Conservation (phyloP, 2,329 filamentous ascomycete genomes). For the Exophiala sp. region DNA sequence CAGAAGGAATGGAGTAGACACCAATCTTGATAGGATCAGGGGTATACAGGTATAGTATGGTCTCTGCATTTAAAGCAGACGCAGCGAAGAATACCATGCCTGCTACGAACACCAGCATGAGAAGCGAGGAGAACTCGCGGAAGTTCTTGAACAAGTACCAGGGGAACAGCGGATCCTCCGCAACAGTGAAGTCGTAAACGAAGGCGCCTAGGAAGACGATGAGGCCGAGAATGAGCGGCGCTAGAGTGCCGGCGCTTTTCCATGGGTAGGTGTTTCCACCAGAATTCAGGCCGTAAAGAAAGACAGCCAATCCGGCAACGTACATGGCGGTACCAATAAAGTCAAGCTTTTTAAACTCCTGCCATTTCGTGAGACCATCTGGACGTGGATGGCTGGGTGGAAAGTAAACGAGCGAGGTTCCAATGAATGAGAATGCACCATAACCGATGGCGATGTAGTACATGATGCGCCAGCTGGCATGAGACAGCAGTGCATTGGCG, state of each 20-base stretch:
- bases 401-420: slow-evolving; percentile 49
- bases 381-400: slow-evolving; percentile 46
- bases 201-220: slow-evolving; percentile 38
- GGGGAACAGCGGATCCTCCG: slow-evolving; percentile 46
- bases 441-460: slow-evolving; percentile 53
- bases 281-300: slow-evolving; percentile 45
- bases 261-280: slow-evolving; percentile 34
- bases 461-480: slow-evolving; percentile 56
- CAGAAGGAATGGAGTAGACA: slow-evolving; percentile 22
- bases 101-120: slow-evolving; percentile 22
- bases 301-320: slow-evolving; percentile 49
- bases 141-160: slow-evolving; percentile 30
- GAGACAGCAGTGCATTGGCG: slow-evolving; percentile 23
- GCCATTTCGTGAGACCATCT: slow-evolving; percentile 40
- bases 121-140: slow-evolving; percentile 18
- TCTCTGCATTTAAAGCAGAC: slow-evolving; percentile 18
- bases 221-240: slow-evolving; percentile 41
- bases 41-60: slow-evolving; percentile 18
- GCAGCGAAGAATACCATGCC: slow-evolving; percentile 24
- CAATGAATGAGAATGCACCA: slow-evolving; percentile 50
- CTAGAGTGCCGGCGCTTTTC: slow-evolving; percentile 39
- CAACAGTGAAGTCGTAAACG: slow-evolving; percentile 37
- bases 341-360: slow-evolving; percentile 48
- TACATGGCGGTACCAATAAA: slow-evolving; percentile 51
- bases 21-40: slow-evolving; percentile 21